Evolutionary conservation across 2,329 filamentous ascomycete genomes (phyloP).

Genomic region (Botryotinia convoluta): DNA sequence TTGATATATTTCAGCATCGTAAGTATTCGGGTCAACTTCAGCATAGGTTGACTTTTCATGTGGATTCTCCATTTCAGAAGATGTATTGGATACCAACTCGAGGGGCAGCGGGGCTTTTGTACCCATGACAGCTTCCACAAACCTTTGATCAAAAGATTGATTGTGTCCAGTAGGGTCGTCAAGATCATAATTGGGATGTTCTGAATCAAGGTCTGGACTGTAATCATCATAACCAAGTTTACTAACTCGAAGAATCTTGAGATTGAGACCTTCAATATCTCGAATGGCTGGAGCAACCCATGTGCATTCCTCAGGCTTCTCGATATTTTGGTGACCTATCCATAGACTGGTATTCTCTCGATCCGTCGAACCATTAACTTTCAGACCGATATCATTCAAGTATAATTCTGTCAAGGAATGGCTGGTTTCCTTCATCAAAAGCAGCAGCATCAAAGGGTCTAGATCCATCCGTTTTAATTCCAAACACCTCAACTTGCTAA

Average conservation of each 20-base stretch:
- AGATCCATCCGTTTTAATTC: conserved; percentile 39
- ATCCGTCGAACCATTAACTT: conserved; percentile 30
- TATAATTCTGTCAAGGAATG: conserved; percentile 38
- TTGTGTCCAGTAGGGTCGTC: conserved; percentile 29
- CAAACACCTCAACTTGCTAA: conserved; percentile 31
- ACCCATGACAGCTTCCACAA: conserved; percentile 36
- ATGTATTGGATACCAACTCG: neutral
- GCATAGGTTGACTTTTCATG: neutral
- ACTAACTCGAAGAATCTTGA: conserved; percentile 35
- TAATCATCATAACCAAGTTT: conserved; percentile 39
- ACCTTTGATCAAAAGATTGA: conserved; percentile 37
- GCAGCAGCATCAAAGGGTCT: conserved; percentile 29
- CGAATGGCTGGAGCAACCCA: conserved; percentile 37
- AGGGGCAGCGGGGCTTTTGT: neutral
- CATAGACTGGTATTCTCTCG: conserved; percentile 31
- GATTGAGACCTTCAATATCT: conserved; percentile 30
- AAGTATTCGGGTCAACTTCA: conserved; percentile 21
- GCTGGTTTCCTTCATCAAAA: conserved; percentile 32
- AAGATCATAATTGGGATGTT: conserved; percentile 34
- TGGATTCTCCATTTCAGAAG: neutral
- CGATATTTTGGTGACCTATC: conserved; percentile 32
- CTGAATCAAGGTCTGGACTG: conserved; percentile 23
- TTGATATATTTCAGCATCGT: conserved; percentile 37
- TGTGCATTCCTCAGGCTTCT: conserved; percentile 23
- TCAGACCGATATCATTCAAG: conserved; percentile 37